Evolutionary conservation across 106 monocot genomes (phyloP), one percentile per base, ranked within the genome.

Genomic region (Hemerocallis citrina): DNA sequence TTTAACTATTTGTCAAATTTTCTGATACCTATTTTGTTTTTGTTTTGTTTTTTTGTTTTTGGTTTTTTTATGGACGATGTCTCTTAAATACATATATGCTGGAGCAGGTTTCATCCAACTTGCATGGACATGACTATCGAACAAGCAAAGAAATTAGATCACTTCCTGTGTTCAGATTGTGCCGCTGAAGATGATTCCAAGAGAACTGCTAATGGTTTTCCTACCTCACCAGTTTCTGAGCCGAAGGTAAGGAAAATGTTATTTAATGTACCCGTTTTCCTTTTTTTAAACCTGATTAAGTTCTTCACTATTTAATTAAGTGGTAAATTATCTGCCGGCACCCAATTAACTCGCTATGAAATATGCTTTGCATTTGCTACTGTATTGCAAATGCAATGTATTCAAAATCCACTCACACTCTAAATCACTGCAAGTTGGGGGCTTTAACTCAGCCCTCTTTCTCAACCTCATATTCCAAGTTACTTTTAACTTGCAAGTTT

Each of bases 91-190:
- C 36, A 21, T 40, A 43, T 43, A 30, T 31, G 5, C n/a, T 62
- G 61, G 41, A 62, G 32, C 62, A 70, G 70, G 70, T 70, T 70
- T 62, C 70, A 70, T 32, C 70, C 70, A 62, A 52, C 52, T 32
- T 70, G 70, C 33, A 62, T 70, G 70, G 62, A 33, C 13, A 70
- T 70, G 70, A 62, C 48, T 7, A 70, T 70, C 32, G 70, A 70
- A 25, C 61, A 70, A 43, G 70, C 70, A 38, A 70, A 70, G 50
- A 70, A 70, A 39, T 25, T 70, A 36, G 70, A 70, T 61, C 60
- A 70, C 31, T 70, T 70, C 62, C 60, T 52, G 16, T 70, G 70
- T 52, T 61, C 62, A 29, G 70, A 70, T 52, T 70, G 70, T 42
- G 61, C 61, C 28, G 39, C 52, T 41, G 61, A 70, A 41, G 61